These are phyloP conservation scores for Amanita fuliginea DNA, from an alignment of 768 basidiomycete genomes.

Conservation along the genomic window DNA sequence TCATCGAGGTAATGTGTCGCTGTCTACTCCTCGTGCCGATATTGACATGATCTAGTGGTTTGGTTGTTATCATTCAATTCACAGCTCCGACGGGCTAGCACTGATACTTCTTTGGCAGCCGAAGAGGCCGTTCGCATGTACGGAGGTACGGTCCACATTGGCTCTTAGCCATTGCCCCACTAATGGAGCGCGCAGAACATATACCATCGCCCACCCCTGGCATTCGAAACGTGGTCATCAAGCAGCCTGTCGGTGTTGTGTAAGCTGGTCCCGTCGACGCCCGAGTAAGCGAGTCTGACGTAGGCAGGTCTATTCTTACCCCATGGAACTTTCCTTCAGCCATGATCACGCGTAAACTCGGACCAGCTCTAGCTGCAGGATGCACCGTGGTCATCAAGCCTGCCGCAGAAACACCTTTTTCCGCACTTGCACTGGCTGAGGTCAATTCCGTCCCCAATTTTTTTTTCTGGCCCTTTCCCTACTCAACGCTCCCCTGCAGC, in stretches of 20 bases:
- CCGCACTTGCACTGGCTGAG: constrained; percentile 84
- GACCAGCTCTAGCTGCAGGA: constrained; percentile 87
- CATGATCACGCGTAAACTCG: constrained; percentile 89
- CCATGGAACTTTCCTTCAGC: constrained; percentile 95
- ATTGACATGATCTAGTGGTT: constrained; percentile 50
- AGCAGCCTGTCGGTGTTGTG: constrained; percentile 75
- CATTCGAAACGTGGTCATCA: constrained; percentile 79
- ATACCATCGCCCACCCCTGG: constrained; percentile 67
- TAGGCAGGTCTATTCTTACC: constrained; percentile 58
- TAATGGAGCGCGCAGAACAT: constrained; percentile 41
- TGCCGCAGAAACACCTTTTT: constrained; percentile 91
- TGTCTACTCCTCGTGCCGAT: background rate
- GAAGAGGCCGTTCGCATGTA: constrained; percentile 90
- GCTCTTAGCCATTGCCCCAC: background rate
- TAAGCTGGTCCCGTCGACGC: background rate
- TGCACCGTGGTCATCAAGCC: constrained; percentile 95
- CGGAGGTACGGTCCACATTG: constrained; percentile 42
- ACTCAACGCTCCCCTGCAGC: constrained; percentile 27
- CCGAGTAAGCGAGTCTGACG: background rate
- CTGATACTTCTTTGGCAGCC: constrained; percentile 32
- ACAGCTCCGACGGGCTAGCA: background rate
- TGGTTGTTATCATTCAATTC: constrained; percentile 33
- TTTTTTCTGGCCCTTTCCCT: no score
- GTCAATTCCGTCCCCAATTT: constrained; percentile 22
- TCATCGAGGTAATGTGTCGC: constrained; percentile 52